phyloP scores from a whole-genome alignment of 108 stramenopile genomes.

The Mediolabrus comicus region DNA sequence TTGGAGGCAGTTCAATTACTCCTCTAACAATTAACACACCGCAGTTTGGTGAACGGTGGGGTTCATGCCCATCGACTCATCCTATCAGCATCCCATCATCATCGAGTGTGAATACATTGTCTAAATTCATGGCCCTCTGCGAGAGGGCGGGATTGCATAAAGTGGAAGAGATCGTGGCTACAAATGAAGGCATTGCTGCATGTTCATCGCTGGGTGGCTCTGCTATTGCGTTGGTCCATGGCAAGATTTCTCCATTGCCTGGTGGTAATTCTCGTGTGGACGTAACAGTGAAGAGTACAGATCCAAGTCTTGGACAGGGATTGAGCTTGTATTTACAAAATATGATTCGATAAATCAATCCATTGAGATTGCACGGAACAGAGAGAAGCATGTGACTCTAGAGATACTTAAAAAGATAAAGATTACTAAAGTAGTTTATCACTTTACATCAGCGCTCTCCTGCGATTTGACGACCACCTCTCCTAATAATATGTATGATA shows the following conservation, averaged over 20 bases:
- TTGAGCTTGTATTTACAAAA: constrained; percentile 79
- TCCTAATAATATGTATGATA: too few species aligned
- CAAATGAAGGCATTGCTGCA: constrained; percentile 87
- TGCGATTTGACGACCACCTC: too few species aligned
- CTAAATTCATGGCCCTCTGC: constrained; percentile 61
- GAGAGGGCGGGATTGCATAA: constrained; percentile 57
- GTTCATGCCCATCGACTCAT: constrained; percentile 61
- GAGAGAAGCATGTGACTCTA: too few species aligned
- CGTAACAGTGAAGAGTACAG: constrained; percentile 79
- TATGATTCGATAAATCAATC: constrained; percentile 52
- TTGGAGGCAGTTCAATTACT: constrained; percentile 64
- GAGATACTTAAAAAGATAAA: too few species aligned
- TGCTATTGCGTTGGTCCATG: constrained; percentile 74
- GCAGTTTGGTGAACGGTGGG: constrained; percentile 92
- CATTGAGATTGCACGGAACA: too few species aligned
- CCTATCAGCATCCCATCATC: constrained; percentile 52
- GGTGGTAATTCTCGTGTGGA: constrained; percentile 58
- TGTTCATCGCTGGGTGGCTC: constrained; percentile 79
- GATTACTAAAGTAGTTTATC: too few species aligned
- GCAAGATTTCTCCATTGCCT: constrained; percentile 64
- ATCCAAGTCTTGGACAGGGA: constrained; percentile 63
- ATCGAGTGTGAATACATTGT: constrained; percentile 45
- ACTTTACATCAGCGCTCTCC: too few species aligned
- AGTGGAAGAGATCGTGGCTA: constrained; percentile 85
- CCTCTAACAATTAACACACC: constrained; percentile 86